These are phyloP conservation scores for Leccinum pseudoinsigne DNA, from an alignment of 1,284 basidiomycete genomes.

Conservation along the genomic window DNA sequence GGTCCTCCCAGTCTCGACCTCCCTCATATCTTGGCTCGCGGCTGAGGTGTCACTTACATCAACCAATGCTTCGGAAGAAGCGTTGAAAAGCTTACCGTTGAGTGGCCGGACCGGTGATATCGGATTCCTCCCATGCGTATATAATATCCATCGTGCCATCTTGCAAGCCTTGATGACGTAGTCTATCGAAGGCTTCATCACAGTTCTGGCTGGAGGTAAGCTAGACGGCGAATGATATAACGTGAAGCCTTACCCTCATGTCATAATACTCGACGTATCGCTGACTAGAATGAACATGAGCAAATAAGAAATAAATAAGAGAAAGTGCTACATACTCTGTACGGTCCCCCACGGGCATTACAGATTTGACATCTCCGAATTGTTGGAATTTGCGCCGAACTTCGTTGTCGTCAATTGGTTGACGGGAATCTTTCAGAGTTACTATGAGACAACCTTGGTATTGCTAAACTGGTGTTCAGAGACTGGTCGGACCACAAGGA, in stretches of 20 bases:
- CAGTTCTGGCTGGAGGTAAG: conserved; percentile 52
- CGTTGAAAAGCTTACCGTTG: conserved; percentile 29
- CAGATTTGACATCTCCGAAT: conserved; percentile 88
- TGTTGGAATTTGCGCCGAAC: conserved; percentile 81
- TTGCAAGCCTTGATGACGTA: conserved; percentile 76
- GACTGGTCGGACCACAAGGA: not conserved
- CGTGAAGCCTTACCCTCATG: conserved; percentile 57
- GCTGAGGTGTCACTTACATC: conserved; percentile 14
- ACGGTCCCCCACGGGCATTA: conserved; percentile 66
- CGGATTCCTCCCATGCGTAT: conserved; percentile 81
- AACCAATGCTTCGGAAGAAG: conserved; percentile 1
- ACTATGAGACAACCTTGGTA: conserved; percentile 84
- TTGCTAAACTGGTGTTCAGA: conserved; percentile 41
- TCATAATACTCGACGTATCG: conserved; percentile 90
- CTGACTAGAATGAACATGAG: conserved; percentile 48
- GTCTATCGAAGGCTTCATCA: conserved; percentile 76
- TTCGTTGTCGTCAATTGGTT: conserved; percentile 79
- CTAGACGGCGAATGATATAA: not conserved
- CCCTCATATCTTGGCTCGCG: conserved; percentile 35
- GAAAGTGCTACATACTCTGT: conserved; percentile 56
- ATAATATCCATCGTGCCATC: conserved; percentile 88
- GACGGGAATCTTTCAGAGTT: conserved; percentile 70
- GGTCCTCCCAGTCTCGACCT: conserved; percentile 51
- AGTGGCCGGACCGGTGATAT: conserved; percentile 38
- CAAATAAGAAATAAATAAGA: conserved; percentile 2